Percentiles rank a stretch among this genome's conserved stretches.
Evolutionary conservation across 495 filamentous ascomycete species (phyloP).

Genomic region (Penicillium longicatenatum): DNA sequence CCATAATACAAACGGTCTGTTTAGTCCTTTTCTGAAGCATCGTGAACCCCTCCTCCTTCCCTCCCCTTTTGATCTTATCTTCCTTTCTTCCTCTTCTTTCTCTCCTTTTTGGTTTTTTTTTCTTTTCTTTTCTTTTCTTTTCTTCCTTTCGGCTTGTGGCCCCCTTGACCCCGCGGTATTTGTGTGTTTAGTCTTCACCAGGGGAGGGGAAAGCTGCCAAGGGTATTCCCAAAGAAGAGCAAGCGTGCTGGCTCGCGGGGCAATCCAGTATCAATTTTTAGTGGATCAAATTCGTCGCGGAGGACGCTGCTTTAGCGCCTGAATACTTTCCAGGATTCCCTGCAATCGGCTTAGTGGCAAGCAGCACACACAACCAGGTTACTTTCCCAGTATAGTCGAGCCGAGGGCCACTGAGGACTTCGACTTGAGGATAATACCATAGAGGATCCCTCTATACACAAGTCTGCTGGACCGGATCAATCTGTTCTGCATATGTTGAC

Average conservation of each 20-base stretch:
- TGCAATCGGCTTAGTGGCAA: constrained; percentile 6
- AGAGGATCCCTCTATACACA: neutral
- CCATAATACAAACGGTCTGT: constrained; percentile 20
- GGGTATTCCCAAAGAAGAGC: neutral
- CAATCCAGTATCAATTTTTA: constrained; percentile 1
- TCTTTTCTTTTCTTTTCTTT: constrained; percentile 3
- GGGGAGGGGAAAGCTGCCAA: constrained; percentile 2
- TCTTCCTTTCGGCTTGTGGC: neutral
- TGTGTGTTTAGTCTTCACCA: neutral
- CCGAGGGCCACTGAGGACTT: neutral
- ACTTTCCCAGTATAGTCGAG: constrained; percentile 3
- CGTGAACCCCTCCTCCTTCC: constrained; percentile 16
- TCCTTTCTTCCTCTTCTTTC: constrained; percentile 5
- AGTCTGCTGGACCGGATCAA: neutral
- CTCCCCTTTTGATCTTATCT: constrained; percentile 14
- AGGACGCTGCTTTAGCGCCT: constrained; percentile 7
- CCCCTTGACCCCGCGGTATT: neutral
- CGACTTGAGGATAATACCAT: neutral
- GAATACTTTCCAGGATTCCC: neutral
- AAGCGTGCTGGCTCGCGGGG: constrained; percentile 3
- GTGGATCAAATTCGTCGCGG: constrained; percentile 2
- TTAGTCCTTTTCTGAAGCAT: constrained; percentile 28
- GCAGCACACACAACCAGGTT: neutral
- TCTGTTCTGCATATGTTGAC: neutral
- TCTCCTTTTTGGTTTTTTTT: constrained; percentile 15